Conservation (phyloP, 2,329 filamentous ascomycete species). For the Coniosporium tulheliwenetii region DNA sequence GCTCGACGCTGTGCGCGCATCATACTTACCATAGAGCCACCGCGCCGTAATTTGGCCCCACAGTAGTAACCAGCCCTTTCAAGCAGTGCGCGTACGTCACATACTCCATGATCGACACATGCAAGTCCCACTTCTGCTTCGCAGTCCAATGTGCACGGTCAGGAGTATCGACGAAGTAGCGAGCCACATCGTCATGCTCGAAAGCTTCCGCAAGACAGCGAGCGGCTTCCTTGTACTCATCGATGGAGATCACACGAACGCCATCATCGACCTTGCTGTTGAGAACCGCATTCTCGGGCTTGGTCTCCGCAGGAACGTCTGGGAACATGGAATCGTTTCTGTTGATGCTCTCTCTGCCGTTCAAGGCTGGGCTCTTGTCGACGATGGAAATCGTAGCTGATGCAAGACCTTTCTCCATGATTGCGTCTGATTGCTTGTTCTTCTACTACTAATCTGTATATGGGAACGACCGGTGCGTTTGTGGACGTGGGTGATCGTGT, state of each 20-base stretch:
- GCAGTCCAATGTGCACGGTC: constrained; percentile 47
- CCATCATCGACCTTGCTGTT: constrained; percentile 23
- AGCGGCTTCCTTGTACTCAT: constrained; percentile 57
- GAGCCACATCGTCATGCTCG: constrained; percentile 54
- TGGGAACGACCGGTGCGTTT: constrained; percentile 32
- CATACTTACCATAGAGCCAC: constrained; percentile 59
- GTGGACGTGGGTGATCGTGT: constrained; percentile 19
- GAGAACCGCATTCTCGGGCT: constrained; percentile 1
- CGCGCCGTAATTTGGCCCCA: constrained; percentile 61
- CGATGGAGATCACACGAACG: constrained; percentile 47
- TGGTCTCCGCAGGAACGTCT: constrained; percentile 2
- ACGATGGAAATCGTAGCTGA: constrained; percentile 12
- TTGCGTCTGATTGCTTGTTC: constrained; percentile 23
- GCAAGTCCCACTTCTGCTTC: constrained; percentile 59
- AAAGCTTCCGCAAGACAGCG: constrained; percentile 64
- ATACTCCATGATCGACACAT: constrained; percentile 64
- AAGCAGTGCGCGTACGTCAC: constrained; percentile 60
- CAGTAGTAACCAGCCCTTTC: constrained; percentile 57
- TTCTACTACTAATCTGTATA: constrained; percentile 27
- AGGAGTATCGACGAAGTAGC: constrained; percentile 59
- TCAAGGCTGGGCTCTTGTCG: constrained; percentile 6
- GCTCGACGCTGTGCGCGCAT: too few relatives aligned
- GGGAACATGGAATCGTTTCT: constrained; percentile 21
- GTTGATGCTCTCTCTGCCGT: background rate
- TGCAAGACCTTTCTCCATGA: constrained; percentile 27